phyloP scores from a whole-genome alignment of 176 grass and related monocot species.

The Musa beccarii region DNA sequence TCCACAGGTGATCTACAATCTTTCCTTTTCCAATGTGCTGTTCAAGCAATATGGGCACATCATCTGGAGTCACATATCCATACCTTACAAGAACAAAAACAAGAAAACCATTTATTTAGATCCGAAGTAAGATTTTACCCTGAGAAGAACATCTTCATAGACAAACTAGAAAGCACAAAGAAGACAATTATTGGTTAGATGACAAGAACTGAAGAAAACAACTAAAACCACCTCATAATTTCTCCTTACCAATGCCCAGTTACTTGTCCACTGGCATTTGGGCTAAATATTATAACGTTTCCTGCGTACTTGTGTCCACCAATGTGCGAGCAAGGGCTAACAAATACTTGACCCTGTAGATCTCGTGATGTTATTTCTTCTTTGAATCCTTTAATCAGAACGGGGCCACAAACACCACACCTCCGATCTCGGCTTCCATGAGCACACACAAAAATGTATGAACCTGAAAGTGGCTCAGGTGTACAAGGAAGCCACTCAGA shows the following conservation, averaged over 20 bases:
- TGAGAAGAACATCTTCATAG: not conserved
- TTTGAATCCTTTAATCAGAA: constrained; percentile 21
- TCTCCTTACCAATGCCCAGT: constrained; percentile 21
- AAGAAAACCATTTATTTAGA: constrained; percentile 3
- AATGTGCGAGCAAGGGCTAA: constrained; percentile 23
- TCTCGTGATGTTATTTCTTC: constrained; percentile 18
- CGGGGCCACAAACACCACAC: constrained; percentile 24
- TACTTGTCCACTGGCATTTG: constrained; percentile 17
- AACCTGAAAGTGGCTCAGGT: constrained; percentile 17
- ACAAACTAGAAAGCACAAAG: not conserved
- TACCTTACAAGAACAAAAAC: constrained; percentile 14
- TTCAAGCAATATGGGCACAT: constrained; percentile 22
- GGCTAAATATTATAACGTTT: constrained; percentile 27
- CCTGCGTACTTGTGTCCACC: constrained; percentile 30
- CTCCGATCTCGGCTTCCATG: constrained; percentile 24
- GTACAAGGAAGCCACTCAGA: not conserved
- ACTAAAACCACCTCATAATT: not conserved
- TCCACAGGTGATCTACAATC: constrained; percentile 22
- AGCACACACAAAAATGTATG: constrained; percentile 22
- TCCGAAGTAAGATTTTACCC: not conserved
- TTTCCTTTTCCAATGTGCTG: constrained; percentile 21
- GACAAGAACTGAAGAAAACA: not conserved
- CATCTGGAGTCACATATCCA: constrained; percentile 26
- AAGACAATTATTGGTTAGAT: not conserved
- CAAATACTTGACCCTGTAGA: constrained; percentile 19